A percentile compares a stretch with the other conserved stretches of the same genome.
Conservation (phyloP, 306 rosid species). For the Mimosa pudica region DNA sequence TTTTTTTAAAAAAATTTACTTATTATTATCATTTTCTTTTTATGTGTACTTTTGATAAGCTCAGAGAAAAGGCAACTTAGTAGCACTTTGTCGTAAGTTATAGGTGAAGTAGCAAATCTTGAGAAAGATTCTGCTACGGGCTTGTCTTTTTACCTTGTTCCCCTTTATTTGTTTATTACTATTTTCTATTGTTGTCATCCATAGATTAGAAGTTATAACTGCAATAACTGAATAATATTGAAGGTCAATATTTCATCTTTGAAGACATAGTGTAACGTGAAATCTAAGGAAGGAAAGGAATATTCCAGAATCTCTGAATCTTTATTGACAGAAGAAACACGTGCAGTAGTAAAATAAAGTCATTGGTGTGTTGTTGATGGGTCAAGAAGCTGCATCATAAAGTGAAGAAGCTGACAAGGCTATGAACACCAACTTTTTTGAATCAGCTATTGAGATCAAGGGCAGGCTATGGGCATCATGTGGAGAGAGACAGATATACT, state of each 20-base stretch:
- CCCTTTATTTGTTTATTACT: background rate
- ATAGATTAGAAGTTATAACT: background rate
- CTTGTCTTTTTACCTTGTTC: background rate
- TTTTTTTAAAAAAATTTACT: conserved; percentile 26
- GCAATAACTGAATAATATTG: background rate
- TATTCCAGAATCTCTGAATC: background rate
- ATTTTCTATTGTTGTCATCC: background rate
- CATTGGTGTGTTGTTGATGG: background rate
- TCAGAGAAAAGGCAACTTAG: conserved; percentile 11
- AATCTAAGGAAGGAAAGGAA: background rate
- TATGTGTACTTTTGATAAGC: conserved; percentile 15
- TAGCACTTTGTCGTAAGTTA: conserved; percentile 4
- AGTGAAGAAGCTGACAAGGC: background rate
- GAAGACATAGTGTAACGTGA: background rate
- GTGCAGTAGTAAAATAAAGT: background rate
- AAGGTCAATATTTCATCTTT: background rate
- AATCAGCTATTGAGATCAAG: no score
- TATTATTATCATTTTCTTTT: conserved; percentile 1
- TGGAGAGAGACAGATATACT: background rate
- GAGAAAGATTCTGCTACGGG: background rate
- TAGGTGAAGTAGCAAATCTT: background rate
- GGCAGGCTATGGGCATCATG: background rate
- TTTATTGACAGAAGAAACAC: background rate
- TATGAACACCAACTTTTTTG: background rate
- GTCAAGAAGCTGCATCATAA: background rate